Percentiles rank a stretch among this genome's conserved stretches.
phyloP scores from a whole-genome alignment of 2,329 filamentous ascomycete species.

The Elsinoe batatas region DNA sequence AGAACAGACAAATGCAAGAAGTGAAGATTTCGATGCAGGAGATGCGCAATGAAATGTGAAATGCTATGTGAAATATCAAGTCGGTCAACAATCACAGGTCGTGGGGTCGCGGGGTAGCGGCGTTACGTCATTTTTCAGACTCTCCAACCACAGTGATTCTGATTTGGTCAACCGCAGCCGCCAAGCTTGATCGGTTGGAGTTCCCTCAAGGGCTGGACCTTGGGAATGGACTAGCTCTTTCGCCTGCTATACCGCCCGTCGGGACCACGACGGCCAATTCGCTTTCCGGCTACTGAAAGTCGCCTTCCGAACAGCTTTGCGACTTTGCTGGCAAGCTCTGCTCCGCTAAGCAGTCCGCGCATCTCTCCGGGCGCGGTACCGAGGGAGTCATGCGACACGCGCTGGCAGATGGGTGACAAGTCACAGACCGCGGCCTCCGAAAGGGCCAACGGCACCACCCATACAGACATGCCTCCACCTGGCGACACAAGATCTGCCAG shows the following conservation, averaged over 20 bases:
- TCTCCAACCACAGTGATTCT: too few species aligned
- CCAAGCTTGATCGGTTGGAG: too few species aligned
- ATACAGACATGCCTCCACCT: slow-evolving; percentile 2
- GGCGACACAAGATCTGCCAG: neutral
- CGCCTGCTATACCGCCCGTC: too few species aligned
- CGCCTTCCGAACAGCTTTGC: too few species aligned
- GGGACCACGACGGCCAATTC: too few species aligned
- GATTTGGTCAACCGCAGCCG: too few species aligned
- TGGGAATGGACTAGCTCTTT: too few species aligned
- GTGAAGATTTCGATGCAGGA: neutral
- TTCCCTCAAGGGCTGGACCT: too few species aligned
- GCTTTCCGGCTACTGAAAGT: too few species aligned
- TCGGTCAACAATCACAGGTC: neutral
- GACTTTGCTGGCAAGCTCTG: too few species aligned
- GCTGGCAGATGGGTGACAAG: slow-evolving; percentile 5
- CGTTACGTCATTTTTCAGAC: too few species aligned
- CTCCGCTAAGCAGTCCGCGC: neutral
- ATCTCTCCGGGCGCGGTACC: neutral
- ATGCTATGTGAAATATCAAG: neutral
- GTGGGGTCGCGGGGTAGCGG: too few species aligned
- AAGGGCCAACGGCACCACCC: neutral
- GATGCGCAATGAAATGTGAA: neutral
- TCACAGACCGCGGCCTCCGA: neutral
- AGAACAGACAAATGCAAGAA: neutral
- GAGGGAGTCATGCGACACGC: slow-evolving; percentile 12